Evolutionary conservation across 495 filamentous ascomycete species (phyloP), one percentile per base, ranked within the genome.

Genomic region (Lindgomyces ingoldianus): DNA sequence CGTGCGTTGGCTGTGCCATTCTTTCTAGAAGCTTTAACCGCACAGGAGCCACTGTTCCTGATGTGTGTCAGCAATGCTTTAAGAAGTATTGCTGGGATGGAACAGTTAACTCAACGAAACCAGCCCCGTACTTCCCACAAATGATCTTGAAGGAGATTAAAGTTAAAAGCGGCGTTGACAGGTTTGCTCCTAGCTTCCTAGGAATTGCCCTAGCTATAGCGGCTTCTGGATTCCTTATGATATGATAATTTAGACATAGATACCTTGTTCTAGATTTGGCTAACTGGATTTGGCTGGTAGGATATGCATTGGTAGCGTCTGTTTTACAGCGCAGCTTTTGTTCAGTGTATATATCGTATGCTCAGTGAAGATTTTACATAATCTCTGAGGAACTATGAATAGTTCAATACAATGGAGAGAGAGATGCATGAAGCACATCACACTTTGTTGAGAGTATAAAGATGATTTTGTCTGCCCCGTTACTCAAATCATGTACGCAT

Each of bases 1-100:
- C 83, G 0, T 98, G 93, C 65, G 87, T 96, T 3, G 92, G 88
- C 4, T 98, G 93, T 71, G 93, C 93, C 1, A 85, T 95, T 16
- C 78, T 97, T 16, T 82, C 80, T 45, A 80, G 93, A 26, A 88
- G 86, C 49, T 81, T 91, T 59, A 81, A 85, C 54, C 81, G 90
- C 42, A 93, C 87, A 1, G 78, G 79, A 1, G 87, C 84, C 4
- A 57, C 73, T 0, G 81, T 90, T 0, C 90, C 90, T 0, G 77
- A 80, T 8, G 83, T 82, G n/a, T 98, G 93, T 74, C 79, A 72
- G 26, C 67, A 79, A 41, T 98, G 93, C 76, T 96, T 97, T 72
- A 61, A 78, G 36, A 71, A 80, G 27, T 96, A 95, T 76, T 97
- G 94, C 82, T 97, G 93, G 92, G 80, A 94, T 69, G 92, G 92